Base-by-base conservation (phyloP, 192 early-diverging fungal species). In the Chytriomyces confervae region DNA sequence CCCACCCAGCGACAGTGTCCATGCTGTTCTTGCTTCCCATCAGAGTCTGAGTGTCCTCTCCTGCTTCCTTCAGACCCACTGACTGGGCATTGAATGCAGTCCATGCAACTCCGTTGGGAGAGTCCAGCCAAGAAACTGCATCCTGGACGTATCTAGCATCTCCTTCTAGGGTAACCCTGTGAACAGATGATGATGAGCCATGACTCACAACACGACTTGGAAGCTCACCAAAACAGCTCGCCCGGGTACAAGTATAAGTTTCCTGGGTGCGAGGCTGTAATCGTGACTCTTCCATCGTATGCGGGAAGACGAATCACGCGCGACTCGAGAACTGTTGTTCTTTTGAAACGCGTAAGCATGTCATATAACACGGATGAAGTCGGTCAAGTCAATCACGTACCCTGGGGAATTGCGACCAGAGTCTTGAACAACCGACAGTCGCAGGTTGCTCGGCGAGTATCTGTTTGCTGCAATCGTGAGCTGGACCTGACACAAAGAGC, bases 81-180 rank as follows among this genome's bases (percentile, higher is more conserved):
- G 7, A 18, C 45, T 45, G 61, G 9, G 57, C 60, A 23, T 70
- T 69, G 51, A 77, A 77, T 11, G 66, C 66, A 27, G 76, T 77
- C 76, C 76, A 77, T 24, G 66, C 76, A 23, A 77, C 47, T 5
- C 76, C 76, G 23, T 47, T 62, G 18, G 36, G 29, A 61, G 27
- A 45, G 66, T 77, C 76, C 66, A 77, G 45, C 76, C 76, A 77
- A 18, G 76, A 77, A 7, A 60, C 13, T 18, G 67, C 66, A 36
- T 69, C 48, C 20, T 53, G 47, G 50, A 76, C 75, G 5, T 65
- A 67, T 45, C 61, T 23, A 7, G 72, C 72, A 61, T 61, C 50
- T 43, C 72, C 57, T 24, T 74, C 72, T 7, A 74, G n/a, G 3
- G 50, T 29, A 27, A 63, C 43, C 66, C 66, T 68, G 18, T 16